Percentiles rank a stretch among this genome's conserved stretches.
Evolutionary conservation across 2,329 filamentous ascomycete genomes (phyloP).

Genomic region (Thermochaetoides dissita): DNA sequence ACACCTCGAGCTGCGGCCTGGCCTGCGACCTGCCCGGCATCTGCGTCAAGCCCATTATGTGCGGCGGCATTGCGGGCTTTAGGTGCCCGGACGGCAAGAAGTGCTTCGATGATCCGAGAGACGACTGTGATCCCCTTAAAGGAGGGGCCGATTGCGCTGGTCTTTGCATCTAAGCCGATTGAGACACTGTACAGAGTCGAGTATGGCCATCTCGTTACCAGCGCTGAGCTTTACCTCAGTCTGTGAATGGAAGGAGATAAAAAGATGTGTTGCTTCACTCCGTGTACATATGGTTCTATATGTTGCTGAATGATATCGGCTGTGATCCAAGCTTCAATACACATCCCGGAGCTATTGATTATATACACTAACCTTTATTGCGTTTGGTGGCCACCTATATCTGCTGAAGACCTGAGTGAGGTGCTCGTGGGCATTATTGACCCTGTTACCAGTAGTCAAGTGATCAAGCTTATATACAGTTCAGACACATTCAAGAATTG

Average conservation of each 20-base stretch:
- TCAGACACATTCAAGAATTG: no score
- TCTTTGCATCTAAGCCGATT: conserved; percentile 20
- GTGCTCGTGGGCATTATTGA: no score
- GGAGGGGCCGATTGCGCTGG: conserved; percentile 30
- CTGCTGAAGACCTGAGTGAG: no score
- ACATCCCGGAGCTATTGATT: no score
- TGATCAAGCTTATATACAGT: no score
- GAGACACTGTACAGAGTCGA: background rate
- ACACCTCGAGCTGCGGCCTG: conserved; percentile 25
- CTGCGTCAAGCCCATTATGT: conserved; percentile 18
- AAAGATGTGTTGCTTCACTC: background rate
- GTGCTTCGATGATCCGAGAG: conserved; percentile 29
- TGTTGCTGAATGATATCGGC: no score
- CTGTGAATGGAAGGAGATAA: background rate
- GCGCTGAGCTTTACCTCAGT: no score
- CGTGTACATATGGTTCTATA: no score
- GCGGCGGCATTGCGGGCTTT: conserved; percentile 27
- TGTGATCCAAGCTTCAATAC: no score
- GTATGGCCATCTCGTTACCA: background rate
- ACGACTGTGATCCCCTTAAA: conserved; percentile 24
- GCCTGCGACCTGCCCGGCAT: conserved; percentile 16
- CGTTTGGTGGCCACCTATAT: no score
- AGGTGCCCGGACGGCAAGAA: conserved; percentile 20
- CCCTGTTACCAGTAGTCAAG: no score
- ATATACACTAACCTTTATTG: no score